Base-by-base conservation (phyloP, 1,284 basidiomycete genomes). In the Ceratorhiza oryzae-sativae region DNA sequence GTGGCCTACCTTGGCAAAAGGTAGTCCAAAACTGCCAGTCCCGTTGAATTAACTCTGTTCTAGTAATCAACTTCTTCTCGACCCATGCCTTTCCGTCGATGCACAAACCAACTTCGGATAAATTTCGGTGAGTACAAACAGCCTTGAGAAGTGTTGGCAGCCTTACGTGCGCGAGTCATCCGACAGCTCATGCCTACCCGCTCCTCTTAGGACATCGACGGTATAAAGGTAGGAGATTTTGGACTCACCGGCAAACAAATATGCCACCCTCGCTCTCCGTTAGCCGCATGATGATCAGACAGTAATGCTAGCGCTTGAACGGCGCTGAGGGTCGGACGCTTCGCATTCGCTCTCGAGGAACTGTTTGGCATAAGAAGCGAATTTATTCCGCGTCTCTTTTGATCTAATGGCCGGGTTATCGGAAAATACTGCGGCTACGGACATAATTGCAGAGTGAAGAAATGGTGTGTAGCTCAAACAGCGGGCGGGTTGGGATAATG, bases 381-480 rank as follows among this genome's bases (percentile, higher is more conserved):
- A 90, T 25, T 80, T 78, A 46, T 81, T 78, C 2, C 88, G 81
- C 0, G 84, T 81, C 41, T 81, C 80, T 18, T 82, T 77, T 49
- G 84, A 82, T 8, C 84, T 81, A 42, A 88, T 80, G 23, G 79
- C 76, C 0, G 85, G 84, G 51, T 89, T 84, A 63, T 88, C 86
- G 2, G 87, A 84, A 76, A 86, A 89, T 0, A 85, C 84, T 0
- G 85, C 80, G 0, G 85, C 88, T 30, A 91, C 79, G 0, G 89
- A 82, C 8, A 92, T 80, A 0, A 90, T 80, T 2, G 87, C 83
- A 76, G 90, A 90, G 79, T 92, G 90, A 2, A 91, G 81, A 82
- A 91, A 87, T 0, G 89, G 88, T 0, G 87, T 88, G 79, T 91
- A 91, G 75, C 88, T 86, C 0, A 87, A 82, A 0, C 85, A 84